Evolutionary conservation across 768 basidiomycete genomes (phyloP), one percentile per base, ranked within the genome.

Genomic region (Leccinum sublutescens): DNA sequence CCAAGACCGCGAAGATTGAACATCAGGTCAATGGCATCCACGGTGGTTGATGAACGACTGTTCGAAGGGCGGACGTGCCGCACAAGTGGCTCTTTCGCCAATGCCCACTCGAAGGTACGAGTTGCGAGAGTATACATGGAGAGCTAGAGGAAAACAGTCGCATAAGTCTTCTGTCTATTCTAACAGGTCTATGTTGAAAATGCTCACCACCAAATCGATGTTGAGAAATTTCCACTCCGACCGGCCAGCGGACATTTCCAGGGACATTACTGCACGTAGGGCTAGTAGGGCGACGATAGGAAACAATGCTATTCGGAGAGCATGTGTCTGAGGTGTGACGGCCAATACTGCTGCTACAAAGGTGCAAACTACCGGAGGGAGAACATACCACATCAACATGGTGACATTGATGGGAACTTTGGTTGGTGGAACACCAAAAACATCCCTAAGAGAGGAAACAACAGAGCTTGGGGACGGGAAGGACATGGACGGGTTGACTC

Each of bases 1-100:
- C 83, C 85, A 50, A 76, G 66, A 7, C 87, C 87, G 17, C 87
- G 83, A 14, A 83, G 63, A 59, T 80, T 85, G 63, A 71, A 74
- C 25, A 60, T 62, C 19, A 89, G 76, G 55, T 88, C 85, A 14
- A 79, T 61, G 2, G 80, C 79, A 56, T 88, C 79, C 47, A 57
- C 43, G 34, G 59, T 17, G 47, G 45, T 43, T 2, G 62, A 59
- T 6, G 55, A 38, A 11, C 50, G 27, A 21, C 52, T 27, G 2
- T 53, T 56, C 11, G 27, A 27, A 29, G 62, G 64, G 33, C 58
- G 62, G 21, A 57, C 23, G 21, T 52, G 47, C 19, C 68, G 67
- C 17, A 58, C 47, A 1, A 62, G 57, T 17, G 64, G 66, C 12
- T 60, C 54, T 21, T 62, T 57, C 10, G 33, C 19, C 6, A 62